phyloP scores from a whole-genome alignment of 169 alveolate species.

The Eimeria acervulina region DNA sequence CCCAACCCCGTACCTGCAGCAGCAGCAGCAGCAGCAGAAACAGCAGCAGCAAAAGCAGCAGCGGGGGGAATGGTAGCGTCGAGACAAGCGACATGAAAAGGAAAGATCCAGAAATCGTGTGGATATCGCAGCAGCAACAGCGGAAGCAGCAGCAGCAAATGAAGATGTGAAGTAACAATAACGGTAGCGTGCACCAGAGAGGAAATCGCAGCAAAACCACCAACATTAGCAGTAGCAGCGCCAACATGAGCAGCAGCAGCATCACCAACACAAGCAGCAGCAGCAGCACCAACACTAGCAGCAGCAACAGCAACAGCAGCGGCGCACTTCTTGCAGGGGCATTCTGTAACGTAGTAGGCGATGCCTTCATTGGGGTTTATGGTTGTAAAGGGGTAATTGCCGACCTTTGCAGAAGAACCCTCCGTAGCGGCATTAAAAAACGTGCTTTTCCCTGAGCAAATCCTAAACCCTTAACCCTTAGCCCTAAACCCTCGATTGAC shows the following conservation, averaged over 20 bases:
- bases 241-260: too few species aligned
- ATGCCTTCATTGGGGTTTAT: slow-evolving; percentile 88
- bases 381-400: slow-evolving; percentile 88
- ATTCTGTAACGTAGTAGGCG: slow-evolving; percentile 83
- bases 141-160: too few species aligned
- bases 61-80: not conserved
- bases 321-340: slow-evolving; percentile 86
- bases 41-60: not conserved
- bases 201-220: not conserved
- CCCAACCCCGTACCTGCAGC: slow-evolving; percentile 52
- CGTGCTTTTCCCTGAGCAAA: slow-evolving; percentile 84
- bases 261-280: too few species aligned
- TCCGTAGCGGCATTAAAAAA: slow-evolving; percentile 88
- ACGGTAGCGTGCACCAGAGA: not conserved
- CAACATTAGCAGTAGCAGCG: not conserved
- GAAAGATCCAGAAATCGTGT: not conserved
- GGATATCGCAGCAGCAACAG: slow-evolving; percentile 26
- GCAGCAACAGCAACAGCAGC: slow-evolving; percentile 20
- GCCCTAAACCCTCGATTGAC: not conserved
- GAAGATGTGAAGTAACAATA: not conserved
- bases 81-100: not conserved
- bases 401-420: slow-evolving; percentile 86
- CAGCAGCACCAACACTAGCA: too few species aligned
- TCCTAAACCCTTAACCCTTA: not conserved
- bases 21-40: slow-evolving; percentile 46